A percentile compares a stretch with the other conserved stretches of the same genome.
Evolutionary conservation across 1,284 basidiomycete species (phyloP).

Genomic region (Cerioporus squamosus): DNA sequence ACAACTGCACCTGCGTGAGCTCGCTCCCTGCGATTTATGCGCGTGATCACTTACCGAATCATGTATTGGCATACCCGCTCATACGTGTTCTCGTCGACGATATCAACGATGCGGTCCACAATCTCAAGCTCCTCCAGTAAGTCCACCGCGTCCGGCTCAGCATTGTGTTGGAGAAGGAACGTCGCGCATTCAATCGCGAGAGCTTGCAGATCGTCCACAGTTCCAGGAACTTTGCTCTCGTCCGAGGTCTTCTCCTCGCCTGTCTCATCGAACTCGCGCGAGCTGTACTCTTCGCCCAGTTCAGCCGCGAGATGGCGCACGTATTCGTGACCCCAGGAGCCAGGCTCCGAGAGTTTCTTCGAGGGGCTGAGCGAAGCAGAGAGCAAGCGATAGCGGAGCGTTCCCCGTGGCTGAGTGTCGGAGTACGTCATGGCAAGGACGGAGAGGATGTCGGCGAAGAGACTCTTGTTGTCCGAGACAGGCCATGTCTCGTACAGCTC

Average conservation of each 20-base stretch:
- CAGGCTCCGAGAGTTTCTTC: conserved; percentile 81
- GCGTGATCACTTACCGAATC: conserved; percentile 70
- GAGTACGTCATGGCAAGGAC: conserved; percentile 99
- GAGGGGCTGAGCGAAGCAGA: conserved; percentile 74
- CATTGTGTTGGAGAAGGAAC: conserved; percentile 94
- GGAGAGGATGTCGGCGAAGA: conserved; percentile 98
- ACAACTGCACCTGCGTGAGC: conserved; percentile 56
- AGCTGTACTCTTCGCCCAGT: conserved; percentile 90
- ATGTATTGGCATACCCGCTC: conserved; percentile 97
- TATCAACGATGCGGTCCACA: conserved; percentile 75
- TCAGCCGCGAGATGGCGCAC: conserved; percentile 97
- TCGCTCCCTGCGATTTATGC: not conserved
- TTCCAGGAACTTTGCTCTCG: conserved; percentile 46
- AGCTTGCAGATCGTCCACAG: conserved; percentile 73
- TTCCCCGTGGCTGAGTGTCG: conserved; percentile 93
- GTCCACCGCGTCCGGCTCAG: conserved; percentile 98
- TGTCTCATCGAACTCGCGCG: conserved; percentile 52
- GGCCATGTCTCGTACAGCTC: conserved; percentile 82
- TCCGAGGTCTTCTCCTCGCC: conserved; percentile 37
- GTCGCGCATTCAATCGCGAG: conserved; percentile 89
- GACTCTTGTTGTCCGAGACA: conserved; percentile 81
- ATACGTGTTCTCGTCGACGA: conserved; percentile 91
- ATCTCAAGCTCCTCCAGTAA: conserved; percentile 94
- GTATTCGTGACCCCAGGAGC: conserved; percentile 99
- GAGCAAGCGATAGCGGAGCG: conserved; percentile 88